Percentiles rank a stretch among this genome's conserved stretches.
Conservation (phyloP, 2,329 filamentous ascomycete genomes). For the Fusarium irregulare region DNA sequence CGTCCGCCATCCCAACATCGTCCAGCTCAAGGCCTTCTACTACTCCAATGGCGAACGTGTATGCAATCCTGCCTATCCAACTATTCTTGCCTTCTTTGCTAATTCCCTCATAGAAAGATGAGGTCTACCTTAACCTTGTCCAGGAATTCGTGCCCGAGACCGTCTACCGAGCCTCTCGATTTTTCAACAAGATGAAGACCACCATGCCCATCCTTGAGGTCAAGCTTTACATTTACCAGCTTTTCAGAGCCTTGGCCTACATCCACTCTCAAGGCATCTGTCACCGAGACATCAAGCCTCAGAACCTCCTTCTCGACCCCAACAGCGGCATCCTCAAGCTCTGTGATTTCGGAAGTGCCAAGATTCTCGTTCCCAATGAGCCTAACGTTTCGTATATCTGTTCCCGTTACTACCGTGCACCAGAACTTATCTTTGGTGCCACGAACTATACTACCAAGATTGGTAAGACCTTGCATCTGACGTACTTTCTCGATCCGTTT, state of each 20-base stretch:
- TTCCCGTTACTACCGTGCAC: slow-evolving; percentile 97
- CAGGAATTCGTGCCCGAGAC: slow-evolving; percentile 99
- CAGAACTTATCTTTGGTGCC: slow-evolving; percentile 97
- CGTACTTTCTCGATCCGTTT: neutral
- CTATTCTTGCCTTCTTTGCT: slow-evolving; percentile 15
- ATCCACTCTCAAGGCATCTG: slow-evolving; percentile 99
- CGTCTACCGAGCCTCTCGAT: slow-evolving; percentile 95
- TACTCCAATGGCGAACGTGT: slow-evolving; percentile 99
- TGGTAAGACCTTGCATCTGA: slow-evolving; percentile 69
- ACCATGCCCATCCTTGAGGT: slow-evolving; percentile 99
- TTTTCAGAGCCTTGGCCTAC: slow-evolving; percentile 97
- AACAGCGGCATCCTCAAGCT: slow-evolving; percentile 92
- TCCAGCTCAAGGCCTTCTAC: slow-evolving; percentile 98
- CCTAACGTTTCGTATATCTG: slow-evolving; percentile 99
- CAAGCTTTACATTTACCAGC: slow-evolving; percentile 99
- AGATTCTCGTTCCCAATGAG: slow-evolving; percentile 98
- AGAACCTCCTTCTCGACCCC: slow-evolving; percentile 95
- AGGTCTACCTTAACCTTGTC: slow-evolving; percentile 98
- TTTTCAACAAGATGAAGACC: slow-evolving; percentile 99
- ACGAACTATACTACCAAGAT: slow-evolving; percentile 99
- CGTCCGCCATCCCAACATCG: slow-evolving; percentile 97
- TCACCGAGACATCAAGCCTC: slow-evolving; percentile 98
- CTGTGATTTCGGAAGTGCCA: slow-evolving; percentile 98
- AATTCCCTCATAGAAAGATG: slow-evolving; percentile 77
- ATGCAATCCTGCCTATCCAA: slow-evolving; percentile 49